phyloP scores from a whole-genome alignment of 768 basidiomycete genomes.

The Tylopilus sp. region DNA sequence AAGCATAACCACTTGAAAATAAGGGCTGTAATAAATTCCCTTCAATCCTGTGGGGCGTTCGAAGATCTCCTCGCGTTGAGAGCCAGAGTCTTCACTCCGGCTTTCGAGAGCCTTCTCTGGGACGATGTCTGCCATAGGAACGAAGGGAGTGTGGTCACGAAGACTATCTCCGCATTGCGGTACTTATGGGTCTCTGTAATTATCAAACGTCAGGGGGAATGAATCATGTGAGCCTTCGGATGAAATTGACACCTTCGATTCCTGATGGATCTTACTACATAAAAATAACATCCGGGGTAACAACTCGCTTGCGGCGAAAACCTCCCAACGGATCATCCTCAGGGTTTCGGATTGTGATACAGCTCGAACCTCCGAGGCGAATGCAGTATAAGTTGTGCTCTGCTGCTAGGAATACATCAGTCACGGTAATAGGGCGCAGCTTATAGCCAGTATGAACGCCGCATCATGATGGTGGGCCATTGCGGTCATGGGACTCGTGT shows the following conservation, averaged over 20 bases:
- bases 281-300: background rate
- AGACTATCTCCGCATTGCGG: background rate
- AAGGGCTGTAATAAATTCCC: constrained; percentile 56
- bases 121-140: constrained; percentile 14
- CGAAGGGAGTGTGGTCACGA: background rate
- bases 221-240: constrained; percentile 16
- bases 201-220: background rate
- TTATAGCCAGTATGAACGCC: no score
- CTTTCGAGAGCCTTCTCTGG: constrained; percentile 22
- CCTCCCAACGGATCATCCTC: background rate
- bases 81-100: constrained; percentile 29
- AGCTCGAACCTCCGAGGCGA: background rate
- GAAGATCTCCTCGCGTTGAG: constrained; percentile 32
- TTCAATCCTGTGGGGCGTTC: constrained; percentile 49
- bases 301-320: background rate
- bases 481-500: no score
- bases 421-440: no score
- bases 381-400: background rate
- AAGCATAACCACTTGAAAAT: constrained; percentile 47
- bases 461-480: no score
- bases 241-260: constrained; percentile 5
- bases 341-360: background rate
- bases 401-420: no score
- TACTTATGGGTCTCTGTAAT: constrained; percentile 12
- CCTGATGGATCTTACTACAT: background rate